Evolutionary conservation across 257 asterid species (phyloP).

Genomic region (Solanum bulbocastanum): DNA sequence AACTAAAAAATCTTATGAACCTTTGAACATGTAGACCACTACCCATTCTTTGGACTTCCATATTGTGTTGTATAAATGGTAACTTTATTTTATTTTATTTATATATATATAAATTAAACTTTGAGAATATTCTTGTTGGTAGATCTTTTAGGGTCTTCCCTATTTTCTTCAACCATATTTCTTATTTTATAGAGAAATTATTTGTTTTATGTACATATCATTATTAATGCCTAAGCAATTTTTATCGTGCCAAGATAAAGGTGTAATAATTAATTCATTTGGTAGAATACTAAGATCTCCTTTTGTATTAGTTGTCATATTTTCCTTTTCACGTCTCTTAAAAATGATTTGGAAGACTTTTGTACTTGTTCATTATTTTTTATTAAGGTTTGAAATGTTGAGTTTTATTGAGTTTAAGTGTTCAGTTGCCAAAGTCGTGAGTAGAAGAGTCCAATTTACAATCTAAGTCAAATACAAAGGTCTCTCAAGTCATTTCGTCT

Average conservation of each 20-base stretch:
- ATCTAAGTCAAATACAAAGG: background rate
- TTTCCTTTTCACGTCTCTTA: no score
- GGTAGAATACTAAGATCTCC: background rate
- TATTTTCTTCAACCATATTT: background rate
- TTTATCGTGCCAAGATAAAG: background rate
- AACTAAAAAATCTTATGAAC: background rate
- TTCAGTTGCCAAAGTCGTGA: rapidly evolving
- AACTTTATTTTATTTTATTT: background rate
- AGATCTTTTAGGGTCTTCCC: background rate
- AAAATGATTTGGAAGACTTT: rapidly evolving
- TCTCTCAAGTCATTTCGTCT: background rate
- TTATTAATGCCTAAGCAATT: background rate
- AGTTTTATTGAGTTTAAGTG: background rate
- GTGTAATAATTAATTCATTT: background rate
- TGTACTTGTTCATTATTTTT: no score
- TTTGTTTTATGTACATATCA: background rate
- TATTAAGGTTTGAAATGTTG: background rate
- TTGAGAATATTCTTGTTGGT: background rate
- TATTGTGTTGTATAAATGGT: background rate
- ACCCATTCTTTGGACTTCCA: background rate
- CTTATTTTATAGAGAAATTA: background rate
- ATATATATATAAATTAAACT: background rate
- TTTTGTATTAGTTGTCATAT: background rate
- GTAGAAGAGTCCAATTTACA: no score
- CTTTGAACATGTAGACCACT: background rate